Percentiles rank a stretch among this genome's conserved stretches.
phyloP scores from a whole-genome alignment of 768 basidiomycete genomes.

The Suillus occidentalis region DNA sequence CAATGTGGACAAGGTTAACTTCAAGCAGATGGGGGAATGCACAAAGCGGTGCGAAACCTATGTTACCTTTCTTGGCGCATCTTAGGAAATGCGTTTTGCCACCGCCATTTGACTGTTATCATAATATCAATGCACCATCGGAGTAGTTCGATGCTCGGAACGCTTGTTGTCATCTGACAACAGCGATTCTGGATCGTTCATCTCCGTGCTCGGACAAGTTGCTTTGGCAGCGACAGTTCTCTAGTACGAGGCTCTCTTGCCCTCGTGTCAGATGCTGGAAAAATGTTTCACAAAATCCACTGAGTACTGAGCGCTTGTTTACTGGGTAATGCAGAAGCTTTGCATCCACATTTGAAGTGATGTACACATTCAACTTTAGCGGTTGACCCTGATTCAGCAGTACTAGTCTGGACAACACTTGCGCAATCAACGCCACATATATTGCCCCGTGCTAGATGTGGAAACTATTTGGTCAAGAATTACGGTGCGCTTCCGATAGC shows the following conservation, averaged over 20 bases:
- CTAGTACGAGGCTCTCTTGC: not conserved
- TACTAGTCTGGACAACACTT: slow-evolving; percentile 9
- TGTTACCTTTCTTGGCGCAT: slow-evolving; percentile 2
- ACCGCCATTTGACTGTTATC: slow-evolving; percentile 4
- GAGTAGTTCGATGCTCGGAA: slow-evolving; percentile 2
- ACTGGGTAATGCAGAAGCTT: not conserved
- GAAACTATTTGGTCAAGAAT: slow-evolving; percentile 7
- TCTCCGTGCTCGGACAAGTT: not conserved
- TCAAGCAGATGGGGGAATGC: slow-evolving; percentile 18
- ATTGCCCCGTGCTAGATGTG: slow-evolving; percentile 11
- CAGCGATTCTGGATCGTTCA: not conserved
- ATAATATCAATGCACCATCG: slow-evolving; percentile 1
- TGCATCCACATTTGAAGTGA: not conserved
- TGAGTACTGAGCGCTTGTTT: too few species aligned
- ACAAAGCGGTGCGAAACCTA: slow-evolving; percentile 10
- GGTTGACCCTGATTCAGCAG: not conserved
- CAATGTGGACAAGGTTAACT: slow-evolving; percentile 34
- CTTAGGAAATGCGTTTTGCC: slow-evolving; percentile 1
- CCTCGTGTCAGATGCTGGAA: not conserved
- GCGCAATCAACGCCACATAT: slow-evolving; percentile 3
- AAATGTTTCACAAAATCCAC: not conserved
- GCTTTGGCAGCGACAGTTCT: not conserved
- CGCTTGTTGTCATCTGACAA: slow-evolving; percentile 1
- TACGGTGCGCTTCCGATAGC: slow-evolving; percentile 21
- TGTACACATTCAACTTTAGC: not conserved